Percentiles rank a stretch among this genome's conserved stretches.
These are phyloP conservation scores for Pecoramyces ruminantium DNA, from an alignment of 192 early-diverging fungal genomes.

Conservation along the genomic window DNA sequence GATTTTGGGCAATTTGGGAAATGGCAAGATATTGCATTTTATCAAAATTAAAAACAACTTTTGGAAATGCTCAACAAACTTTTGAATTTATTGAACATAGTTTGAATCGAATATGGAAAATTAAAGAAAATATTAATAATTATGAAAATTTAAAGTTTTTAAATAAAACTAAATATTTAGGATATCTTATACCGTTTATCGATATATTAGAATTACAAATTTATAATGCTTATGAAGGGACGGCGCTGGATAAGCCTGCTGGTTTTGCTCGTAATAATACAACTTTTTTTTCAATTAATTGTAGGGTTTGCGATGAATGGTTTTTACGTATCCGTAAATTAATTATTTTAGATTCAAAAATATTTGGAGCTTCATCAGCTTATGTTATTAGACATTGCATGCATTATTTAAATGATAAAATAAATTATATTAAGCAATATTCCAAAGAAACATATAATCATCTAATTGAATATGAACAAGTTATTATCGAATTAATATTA, in stretches of 20 bases:
- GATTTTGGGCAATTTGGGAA: conserved; percentile 63
- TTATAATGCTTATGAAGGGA: conserved; percentile 42
- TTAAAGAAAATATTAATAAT: neutral
- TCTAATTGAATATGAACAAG: neutral
- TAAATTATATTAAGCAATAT: neutral
- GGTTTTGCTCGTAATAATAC: conserved; percentile 41
- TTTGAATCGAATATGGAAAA: neutral
- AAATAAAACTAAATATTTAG: conserved; percentile 5
- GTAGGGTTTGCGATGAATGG: conserved; percentile 60
- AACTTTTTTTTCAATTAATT: conserved; percentile 55
- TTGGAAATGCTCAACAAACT: conserved; percentile 20
- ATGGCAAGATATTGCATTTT: conserved; percentile 49
- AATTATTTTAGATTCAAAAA: conserved; percentile 27
- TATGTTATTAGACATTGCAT: neutral
- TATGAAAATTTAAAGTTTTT: neutral
- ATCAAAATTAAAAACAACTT: conserved; percentile 52
- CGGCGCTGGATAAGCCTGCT: conserved; percentile 28
- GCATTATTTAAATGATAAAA: neutral
- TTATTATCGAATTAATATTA: neutral
- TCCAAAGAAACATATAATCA: conserved; percentile 2
- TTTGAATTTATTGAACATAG: neutral
- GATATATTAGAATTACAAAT: conserved; percentile 59
- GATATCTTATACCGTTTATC: conserved; percentile 33
- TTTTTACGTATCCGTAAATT: conserved; percentile 38
- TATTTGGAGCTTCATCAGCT: conserved; percentile 5